These are phyloP conservation scores for Geosmithia flava DNA, from an alignment of 2,329 filamentous ascomycete species.

Conservation along the genomic window DNA sequence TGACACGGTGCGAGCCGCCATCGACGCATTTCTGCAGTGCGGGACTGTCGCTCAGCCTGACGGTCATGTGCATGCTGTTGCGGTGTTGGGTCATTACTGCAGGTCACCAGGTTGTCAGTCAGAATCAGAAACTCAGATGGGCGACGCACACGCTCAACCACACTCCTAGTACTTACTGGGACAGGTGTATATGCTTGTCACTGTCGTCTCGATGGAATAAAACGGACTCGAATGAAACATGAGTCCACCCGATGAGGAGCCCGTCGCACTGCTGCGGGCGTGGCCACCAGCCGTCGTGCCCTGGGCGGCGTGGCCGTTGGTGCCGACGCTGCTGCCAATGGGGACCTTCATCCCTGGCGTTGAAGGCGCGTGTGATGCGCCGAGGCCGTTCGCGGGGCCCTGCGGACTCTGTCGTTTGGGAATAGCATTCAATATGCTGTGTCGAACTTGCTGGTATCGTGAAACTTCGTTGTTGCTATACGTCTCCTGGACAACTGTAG, in stretches of 20 bases:
- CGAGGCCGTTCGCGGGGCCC: constrained; percentile 6
- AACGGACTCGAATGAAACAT: constrained; percentile 69
- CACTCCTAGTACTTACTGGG: constrained; percentile 45
- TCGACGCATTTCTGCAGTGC: constrained; percentile 40
- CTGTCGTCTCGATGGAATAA: constrained; percentile 54
- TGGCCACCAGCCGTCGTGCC: neutral
- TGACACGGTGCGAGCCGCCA: constrained; percentile 55
- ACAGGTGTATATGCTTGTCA: constrained; percentile 55
- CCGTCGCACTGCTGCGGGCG: neutral
- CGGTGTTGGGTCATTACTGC: constrained; percentile 40
- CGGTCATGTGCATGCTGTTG: constrained; percentile 3
- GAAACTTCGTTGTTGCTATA: constrained; percentile 21
- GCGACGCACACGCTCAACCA: neutral
- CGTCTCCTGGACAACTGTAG: constrained; percentile 27
- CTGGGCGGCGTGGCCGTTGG: neutral
- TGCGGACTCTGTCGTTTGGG: constrained; percentile 14
- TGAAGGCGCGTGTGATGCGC: neutral
- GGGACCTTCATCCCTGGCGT: neutral
- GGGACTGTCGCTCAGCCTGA: constrained; percentile 35
- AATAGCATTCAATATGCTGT: constrained; percentile 24
- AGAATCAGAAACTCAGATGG: neutral
- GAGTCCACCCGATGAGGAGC: constrained; percentile 4
- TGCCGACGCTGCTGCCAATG: neutral
- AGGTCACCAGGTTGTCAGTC: constrained; percentile 14
- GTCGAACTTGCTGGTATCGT: constrained; percentile 27